Conservation (phyloP, 177 flowering plant species). For the Telopea speciosissima region DNA sequence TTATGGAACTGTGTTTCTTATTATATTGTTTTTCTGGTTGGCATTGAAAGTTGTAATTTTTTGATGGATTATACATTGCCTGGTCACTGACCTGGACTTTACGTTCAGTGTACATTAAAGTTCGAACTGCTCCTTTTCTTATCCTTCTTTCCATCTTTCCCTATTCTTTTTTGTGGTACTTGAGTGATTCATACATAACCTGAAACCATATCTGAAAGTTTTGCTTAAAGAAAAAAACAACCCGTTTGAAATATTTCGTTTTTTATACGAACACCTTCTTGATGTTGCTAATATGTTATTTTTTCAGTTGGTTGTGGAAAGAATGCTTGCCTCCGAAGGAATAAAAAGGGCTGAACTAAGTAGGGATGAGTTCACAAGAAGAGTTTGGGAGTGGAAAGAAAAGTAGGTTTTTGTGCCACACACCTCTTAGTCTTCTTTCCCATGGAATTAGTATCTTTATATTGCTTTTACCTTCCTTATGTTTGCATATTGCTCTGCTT, state of each 20-base stretch:
- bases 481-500: background rate
- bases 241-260: background rate
- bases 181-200: background rate
- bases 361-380: conserved; percentile 72
- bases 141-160: too few species aligned
- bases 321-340: conserved; percentile 89
- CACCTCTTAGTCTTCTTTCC: conserved; percentile 7
- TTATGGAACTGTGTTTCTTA: background rate
- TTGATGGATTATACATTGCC: background rate
- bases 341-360: conserved; percentile 68
- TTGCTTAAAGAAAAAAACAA: too few species aligned
- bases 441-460: background rate
- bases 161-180: too few species aligned
- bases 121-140: background rate
- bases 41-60: background rate
- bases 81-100: background rate
- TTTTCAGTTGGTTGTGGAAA: conserved; percentile 87
- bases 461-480: background rate
- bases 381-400: conserved; percentile 98
- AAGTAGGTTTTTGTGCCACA: conserved; percentile 40
- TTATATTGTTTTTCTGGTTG: background rate
- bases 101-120: background rate
- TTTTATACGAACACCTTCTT: background rate
- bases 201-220: too few species aligned
- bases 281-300: conserved; percentile 3